Evolutionary conservation across 305 asterid genomes (phyloP), one percentile per base, ranked within the genome.

Genomic region (Solanum hybrid): DNA sequence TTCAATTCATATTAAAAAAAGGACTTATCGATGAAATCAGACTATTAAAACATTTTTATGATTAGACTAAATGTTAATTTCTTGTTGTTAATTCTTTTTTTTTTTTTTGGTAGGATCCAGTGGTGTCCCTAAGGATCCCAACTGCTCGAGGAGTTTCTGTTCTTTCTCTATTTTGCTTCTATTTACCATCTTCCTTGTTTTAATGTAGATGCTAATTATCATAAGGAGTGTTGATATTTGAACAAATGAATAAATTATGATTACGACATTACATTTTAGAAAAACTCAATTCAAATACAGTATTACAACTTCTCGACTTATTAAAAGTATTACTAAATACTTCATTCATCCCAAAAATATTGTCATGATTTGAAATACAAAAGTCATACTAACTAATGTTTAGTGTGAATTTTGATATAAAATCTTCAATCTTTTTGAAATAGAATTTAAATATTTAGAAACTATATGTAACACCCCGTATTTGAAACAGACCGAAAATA

Each of bases 61-160:
- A 56, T 56, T 56, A 56, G 66, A 56, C n/a, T 15, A 17, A 56
- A 56, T 17, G n/a, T 56, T 15, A 56, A 56, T 56, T 56, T 56
- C n/a, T 3, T 56, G 66, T 15, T n/a, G 29, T 66, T 66, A 66
- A n/a, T 4, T 5, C 14, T 7, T 8, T 64, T 19, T 64, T 24
- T 17, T n/a, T 66, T 6, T 24, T 69, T 24, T 72, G 91, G 89
- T 91, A 91, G 93, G 93, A 85, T 93, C 92, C 38, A 72, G 40
- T 51, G 82, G 71, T 45, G 86, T 31, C 32, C 86, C 69, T n/a
- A 38, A 38, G 22, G 86, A 80, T 7, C 81, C 88, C 37, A 91
- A 90, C 78, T 13, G 87, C 79, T 93, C 82, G 88, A 91, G 88
- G 90, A 89, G 75, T 36, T 17, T 32, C 29, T 82, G 35, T 60